These are phyloP conservation scores for Colletotrichum coccodes DNA, from an alignment of 2,329 filamentous ascomycete genomes.

Conservation along the genomic window DNA sequence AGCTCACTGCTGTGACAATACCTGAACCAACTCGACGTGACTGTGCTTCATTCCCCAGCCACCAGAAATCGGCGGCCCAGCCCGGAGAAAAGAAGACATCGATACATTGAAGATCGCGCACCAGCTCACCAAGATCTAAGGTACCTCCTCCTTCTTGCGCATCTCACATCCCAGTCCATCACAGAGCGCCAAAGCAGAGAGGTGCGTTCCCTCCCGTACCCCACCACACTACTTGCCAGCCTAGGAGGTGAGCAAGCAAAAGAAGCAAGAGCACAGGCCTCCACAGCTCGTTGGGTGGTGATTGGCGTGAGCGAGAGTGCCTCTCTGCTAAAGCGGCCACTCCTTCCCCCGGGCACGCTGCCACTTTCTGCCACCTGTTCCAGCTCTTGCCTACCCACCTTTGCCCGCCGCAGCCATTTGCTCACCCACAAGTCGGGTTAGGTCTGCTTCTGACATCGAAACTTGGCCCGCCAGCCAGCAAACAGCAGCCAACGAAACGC, in stretches of 20 bases:
- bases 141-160: constrained; percentile 1
- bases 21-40: not conserved
- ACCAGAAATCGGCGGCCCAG: constrained; percentile 4
- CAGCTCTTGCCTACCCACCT: constrained; percentile 12
- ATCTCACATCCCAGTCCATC: not conserved
- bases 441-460: constrained; percentile 32
- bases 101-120: not conserved
- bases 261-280: constrained; percentile 5
- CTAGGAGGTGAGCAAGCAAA: constrained; percentile 10
- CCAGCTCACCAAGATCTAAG: constrained; percentile 8
- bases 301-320: constrained; percentile 1
- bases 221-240: constrained; percentile 32
- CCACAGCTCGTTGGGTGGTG: not conserved
- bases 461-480: constrained; percentile 25
- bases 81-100: constrained; percentile 4
- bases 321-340: constrained; percentile 29
- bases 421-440: constrained; percentile 33
- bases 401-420: constrained; percentile 20
- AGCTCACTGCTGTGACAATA: not conserved
- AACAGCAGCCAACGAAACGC: constrained; percentile 21
- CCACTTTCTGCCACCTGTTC: constrained; percentile 31
- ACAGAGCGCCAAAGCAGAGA: constrained; percentile 2
- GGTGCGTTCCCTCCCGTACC: constrained; percentile 27
- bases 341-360: constrained; percentile 11
- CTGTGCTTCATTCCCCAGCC: not conserved